Base-by-base conservation (phyloP, 2,329 filamentous ascomycete species). In the Orbilia ellipsospora region DNA sequence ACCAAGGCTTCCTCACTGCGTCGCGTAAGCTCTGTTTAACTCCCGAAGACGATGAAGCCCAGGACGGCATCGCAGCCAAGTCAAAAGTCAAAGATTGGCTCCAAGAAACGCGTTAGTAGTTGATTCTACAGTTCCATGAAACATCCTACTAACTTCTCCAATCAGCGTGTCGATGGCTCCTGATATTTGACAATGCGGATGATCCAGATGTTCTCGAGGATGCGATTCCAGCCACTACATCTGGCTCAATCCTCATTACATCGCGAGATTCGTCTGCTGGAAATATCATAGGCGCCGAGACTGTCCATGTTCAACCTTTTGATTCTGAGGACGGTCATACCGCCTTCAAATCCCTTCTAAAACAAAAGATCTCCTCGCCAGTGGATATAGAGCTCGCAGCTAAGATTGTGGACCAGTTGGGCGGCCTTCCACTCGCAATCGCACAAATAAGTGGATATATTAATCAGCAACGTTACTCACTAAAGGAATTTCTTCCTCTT, bases 361-460 rank as follows among this genome's bases (percentile, higher is more conserved):
- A 72, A 31, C 67, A 61, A 20, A 61, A 50, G n/a, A 50, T 70
- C 36, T 16, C 48, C 1, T 50, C 73, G 8, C n/a, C 64, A 36
- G 42, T 56, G 26, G 78, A 77, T 54, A 63, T 26, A 16, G 61
- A 69, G 51, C 63, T 67, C 50, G 78, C 77, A 31, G 55, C 26
- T 28, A 20, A 73, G 26, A 80, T 82, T 31, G 73, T 62, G 10
- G 56, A 76, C 6, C 40, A 72, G 36, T 73, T 81, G n/a, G 80
- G 80, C 5, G 80, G 80, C 13, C 73, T 81, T 4, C 80, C 80
- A 6, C 78, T 82, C 2, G 80, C 81, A 18, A 59, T 82, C 10
- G 75, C 50, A 13, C 80, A 82, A 64, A 80, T 81, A n/a, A 77
- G 78, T 26, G 79, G 79, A 10, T 81, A 81, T 55, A 80, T 81